Evolutionary conservation across 345 rosid genomes (phyloP).

Genomic region (Citrus reticulata): DNA sequence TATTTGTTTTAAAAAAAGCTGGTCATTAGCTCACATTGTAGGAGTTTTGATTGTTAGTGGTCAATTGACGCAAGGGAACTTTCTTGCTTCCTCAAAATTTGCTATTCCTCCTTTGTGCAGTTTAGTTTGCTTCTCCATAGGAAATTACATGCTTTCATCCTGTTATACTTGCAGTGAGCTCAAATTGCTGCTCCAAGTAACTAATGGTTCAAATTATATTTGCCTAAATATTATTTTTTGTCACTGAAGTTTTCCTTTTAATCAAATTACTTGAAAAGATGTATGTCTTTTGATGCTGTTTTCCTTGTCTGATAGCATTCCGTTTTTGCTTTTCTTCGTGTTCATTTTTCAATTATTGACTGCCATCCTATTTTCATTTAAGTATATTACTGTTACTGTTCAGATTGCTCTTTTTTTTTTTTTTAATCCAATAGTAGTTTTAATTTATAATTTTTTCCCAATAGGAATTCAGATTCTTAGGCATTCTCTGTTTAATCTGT

Average conservation of each 20-base stretch:
- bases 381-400: background rate
- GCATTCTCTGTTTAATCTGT: background rate
- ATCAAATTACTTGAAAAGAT: background rate
- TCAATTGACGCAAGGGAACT: conserved; percentile 7
- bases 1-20: background rate
- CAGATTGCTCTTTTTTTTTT: background rate
- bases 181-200: background rate
- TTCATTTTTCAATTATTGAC: background rate
- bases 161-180: background rate
- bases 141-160: background rate
- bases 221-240: background rate
- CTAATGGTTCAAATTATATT: background rate
- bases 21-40: background rate
- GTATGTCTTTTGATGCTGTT: background rate
- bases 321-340: background rate
- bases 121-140: conserved; percentile 3
- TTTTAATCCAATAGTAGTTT: background rate
- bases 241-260: background rate
- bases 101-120: background rate
- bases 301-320: background rate
- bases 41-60: background rate
- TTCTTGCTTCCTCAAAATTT: background rate
- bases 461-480: conserved; percentile 1
- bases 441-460: background rate
- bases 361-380: background rate